Base-by-base conservation (phyloP, 768 basidiomycete genomes). In the Tulasnella sp. region DNA sequence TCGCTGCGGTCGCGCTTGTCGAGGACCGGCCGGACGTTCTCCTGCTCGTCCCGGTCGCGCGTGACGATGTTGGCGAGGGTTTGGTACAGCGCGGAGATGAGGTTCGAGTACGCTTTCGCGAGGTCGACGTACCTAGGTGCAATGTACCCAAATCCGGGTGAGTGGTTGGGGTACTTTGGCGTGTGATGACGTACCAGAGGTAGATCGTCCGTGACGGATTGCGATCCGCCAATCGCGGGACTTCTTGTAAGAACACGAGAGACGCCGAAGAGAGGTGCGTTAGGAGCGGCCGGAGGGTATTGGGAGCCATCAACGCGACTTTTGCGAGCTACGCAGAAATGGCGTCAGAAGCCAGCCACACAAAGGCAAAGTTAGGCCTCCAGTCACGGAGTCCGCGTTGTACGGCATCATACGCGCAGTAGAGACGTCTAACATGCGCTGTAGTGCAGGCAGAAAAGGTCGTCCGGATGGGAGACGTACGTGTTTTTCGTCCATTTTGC, bases 401-500 rank as follows among this genome's bases (percentile, higher is more conserved):
- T n/a, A n/a, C n/a, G n/a, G n/a, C n/a, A n/a, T n/a, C n/a, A n/a
- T n/a, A n/a, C n/a, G n/a, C n/a, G n/a, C n/a, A n/a, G n/a, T n/a
- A 34, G 17, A 57, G 39, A 48, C 34, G 41, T 34, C 31, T 36
- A n/a, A 39, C 8, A 9, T 54, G 48, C 19, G 37, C 12, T 12
- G 37, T 39, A 12, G 12, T 39, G 52, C 19, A 53, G 14, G 17
- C 32, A 32, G n/a, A n/a, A n/a, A n/a, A n/a, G n/a, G n/a, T n/a
- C n/a, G n/a, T n/a, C n/a, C 8, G 42, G n/a, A 6, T 19, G 15
- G 31, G 31, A 29, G 62, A 68, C 77, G 59, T 53, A 89, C 93
- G 70, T 91, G 88, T 67, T 93, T 91, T 70, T 96, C 94, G 62
- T 92, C 89, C 76, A 92, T 83, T 69, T 96, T 96, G 5, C 89